A percentile compares a stretch with the other conserved stretches of the same genome.
Evolutionary conservation across 331 rosid species (phyloP).

Genomic region (Erythrophleum ivorense): DNA sequence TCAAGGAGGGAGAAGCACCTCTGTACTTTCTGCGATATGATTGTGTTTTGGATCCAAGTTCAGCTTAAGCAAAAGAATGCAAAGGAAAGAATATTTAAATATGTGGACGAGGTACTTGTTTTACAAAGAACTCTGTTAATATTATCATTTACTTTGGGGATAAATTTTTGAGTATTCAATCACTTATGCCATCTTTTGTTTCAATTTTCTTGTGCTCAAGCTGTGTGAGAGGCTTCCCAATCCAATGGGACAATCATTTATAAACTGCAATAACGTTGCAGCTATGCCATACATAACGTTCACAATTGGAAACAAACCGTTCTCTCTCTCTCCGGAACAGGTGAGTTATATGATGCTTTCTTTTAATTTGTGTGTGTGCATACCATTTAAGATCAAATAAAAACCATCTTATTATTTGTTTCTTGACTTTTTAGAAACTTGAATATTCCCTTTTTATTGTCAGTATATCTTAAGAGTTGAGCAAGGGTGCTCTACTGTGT

Average conservation of each 20-base stretch:
- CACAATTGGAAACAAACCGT: conserved; percentile 60
- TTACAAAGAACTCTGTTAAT: background rate
- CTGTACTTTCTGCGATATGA: conserved; percentile 70
- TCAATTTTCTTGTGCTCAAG: conserved; percentile 44
- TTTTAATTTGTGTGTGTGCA: background rate
- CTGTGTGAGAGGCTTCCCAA: conserved; percentile 78
- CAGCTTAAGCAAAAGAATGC: conserved; percentile 64
- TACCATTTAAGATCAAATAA: background rate
- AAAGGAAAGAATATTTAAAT: conserved; percentile 57
- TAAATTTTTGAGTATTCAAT: background rate
- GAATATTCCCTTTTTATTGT: conserved; percentile 2
- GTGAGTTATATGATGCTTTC: conserved; percentile 39
- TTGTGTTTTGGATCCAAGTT: conserved; percentile 76
- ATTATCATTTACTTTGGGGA: background rate
- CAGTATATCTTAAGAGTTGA: conserved; percentile 70
- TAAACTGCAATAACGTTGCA: conserved; percentile 56
- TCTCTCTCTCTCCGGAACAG: conserved; percentile 73
- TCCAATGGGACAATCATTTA: conserved; percentile 59
- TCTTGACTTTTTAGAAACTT: conserved; percentile 1
- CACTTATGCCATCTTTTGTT: conserved; percentile 9
- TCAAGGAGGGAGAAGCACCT: conserved; percentile 44
- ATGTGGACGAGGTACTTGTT: conserved; percentile 64
- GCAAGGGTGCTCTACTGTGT: conserved; percentile 56
- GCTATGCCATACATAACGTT: conserved; percentile 63
- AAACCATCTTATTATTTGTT: background rate